phyloP scores from a whole-genome alignment of 2,329 filamentous ascomycete genomes.

The Corinectria fuckeliana region DNA sequence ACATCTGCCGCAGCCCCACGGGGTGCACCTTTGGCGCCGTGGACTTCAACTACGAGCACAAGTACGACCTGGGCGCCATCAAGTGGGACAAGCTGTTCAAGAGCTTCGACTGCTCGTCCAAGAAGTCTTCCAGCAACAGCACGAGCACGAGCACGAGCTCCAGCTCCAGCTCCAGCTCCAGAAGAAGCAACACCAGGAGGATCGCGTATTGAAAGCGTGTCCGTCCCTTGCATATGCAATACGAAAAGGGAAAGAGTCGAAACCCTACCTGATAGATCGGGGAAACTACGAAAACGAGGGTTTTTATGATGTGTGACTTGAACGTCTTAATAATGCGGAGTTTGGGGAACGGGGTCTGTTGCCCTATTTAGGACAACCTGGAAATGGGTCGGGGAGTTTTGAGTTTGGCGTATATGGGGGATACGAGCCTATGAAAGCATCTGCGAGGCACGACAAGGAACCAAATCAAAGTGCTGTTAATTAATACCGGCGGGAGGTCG shows the following conservation, averaged over 20 bases:
- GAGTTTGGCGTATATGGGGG: too few species aligned
- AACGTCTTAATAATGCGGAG: conserved; percentile 3
- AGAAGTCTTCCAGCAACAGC: conserved; percentile 16
- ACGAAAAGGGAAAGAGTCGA: neutral
- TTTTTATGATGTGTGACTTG: conserved; percentile 13
- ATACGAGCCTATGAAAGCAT: neutral
- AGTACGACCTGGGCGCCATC: conserved; percentile 54
- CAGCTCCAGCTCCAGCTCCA: neutral
- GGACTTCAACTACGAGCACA: conserved; percentile 53
- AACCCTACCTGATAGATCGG: neutral
- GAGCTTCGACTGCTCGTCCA: conserved; percentile 44
- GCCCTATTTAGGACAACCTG: conserved; percentile 5
- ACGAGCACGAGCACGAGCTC: neutral
- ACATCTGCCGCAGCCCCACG: conserved; percentile 56
- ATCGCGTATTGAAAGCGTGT: neutral
- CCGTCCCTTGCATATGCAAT: neutral
- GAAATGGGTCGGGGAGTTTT: neutral
- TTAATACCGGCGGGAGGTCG: neutral
- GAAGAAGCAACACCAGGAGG: neutral
- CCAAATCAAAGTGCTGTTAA: neutral
- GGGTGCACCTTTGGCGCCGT: conserved; percentile 60
- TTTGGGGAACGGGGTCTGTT: conserved; percentile 15
- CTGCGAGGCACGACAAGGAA: neutral
- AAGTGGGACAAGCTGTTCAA: conserved; percentile 50
- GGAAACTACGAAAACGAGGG: neutral